Evolutionary conservation across 768 basidiomycete genomes (phyloP).

Genomic region (Suillus decipiens): DNA sequence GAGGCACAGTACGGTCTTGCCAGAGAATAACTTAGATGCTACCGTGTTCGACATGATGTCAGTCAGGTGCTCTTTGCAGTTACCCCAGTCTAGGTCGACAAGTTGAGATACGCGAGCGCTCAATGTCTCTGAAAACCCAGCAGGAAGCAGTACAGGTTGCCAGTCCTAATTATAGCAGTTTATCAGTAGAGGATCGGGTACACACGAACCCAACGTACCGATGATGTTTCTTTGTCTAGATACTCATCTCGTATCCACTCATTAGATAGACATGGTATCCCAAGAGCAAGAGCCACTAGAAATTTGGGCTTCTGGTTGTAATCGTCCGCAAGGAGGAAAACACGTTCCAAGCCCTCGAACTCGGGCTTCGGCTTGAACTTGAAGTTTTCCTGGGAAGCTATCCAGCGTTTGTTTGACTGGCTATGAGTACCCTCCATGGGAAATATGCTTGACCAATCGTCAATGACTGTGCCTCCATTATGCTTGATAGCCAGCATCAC

Average conservation of each 20-base stretch:
- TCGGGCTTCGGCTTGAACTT: constrained; percentile 44
- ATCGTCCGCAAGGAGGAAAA: constrained; percentile 71
- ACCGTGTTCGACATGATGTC: constrained; percentile 62
- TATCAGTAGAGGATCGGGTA: neutral
- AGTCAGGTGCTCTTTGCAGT: constrained; percentile 49
- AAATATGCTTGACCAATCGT: constrained; percentile 62
- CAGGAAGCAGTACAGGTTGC: constrained; percentile 57
- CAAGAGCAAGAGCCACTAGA: constrained; percentile 79
- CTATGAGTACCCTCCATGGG: constrained; percentile 53
- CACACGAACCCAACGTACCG: constrained; percentile 23
- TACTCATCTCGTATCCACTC: constrained; percentile 51
- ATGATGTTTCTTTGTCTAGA: constrained; percentile 31
- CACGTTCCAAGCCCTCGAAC: constrained; percentile 33
- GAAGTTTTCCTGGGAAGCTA: constrained; percentile 49
- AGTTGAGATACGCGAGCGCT: constrained; percentile 46
- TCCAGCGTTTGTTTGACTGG: constrained; percentile 52
- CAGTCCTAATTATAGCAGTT: constrained; percentile 47
- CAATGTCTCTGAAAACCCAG: constrained; percentile 46
- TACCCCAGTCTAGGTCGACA: constrained; percentile 53
- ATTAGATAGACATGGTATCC: constrained; percentile 76
- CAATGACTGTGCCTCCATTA: constrained; percentile 58
- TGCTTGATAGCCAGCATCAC: constrained; percentile 46
- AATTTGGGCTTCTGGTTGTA: constrained; percentile 75
- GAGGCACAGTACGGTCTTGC: constrained; percentile 60
- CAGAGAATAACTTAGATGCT: constrained; percentile 56